phyloP scores from a whole-genome alignment of 2,329 filamentous ascomycete species.

The Lachnellula subtilissima region DNA sequence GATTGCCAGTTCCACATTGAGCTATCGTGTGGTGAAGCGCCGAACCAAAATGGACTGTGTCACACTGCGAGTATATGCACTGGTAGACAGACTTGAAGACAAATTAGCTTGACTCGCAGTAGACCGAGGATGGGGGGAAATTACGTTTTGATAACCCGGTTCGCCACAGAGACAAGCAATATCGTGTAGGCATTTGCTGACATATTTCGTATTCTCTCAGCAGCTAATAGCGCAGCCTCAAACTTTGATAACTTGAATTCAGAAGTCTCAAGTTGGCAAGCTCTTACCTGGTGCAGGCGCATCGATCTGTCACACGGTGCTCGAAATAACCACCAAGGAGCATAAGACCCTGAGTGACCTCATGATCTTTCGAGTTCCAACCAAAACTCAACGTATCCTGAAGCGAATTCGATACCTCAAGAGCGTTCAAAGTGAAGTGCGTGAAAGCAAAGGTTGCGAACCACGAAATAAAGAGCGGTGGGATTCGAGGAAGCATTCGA shows the following conservation, averaged over 20 bases:
- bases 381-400: neutral
- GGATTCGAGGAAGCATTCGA: neutral
- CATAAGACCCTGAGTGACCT: conserved; percentile 7
- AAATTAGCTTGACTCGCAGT: neutral
- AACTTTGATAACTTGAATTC: neutral
- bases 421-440: neutral
- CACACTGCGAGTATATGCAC: conserved; percentile 35
- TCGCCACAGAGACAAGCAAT: conserved; percentile 31
- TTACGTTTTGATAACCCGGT: conserved; percentile 30
- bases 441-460: neutral
- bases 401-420: neutral
- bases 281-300: conserved; percentile 15
- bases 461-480: neutral
- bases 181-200: conserved; percentile 30
- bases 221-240: conserved; percentile 31
- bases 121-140: neutral
- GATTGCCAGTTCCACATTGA: conserved; percentile 24
- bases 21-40: conserved; percentile 32
- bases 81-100: conserved; percentile 31
- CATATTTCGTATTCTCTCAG: conserved; percentile 35
- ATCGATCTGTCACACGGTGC: conserved; percentile 11
- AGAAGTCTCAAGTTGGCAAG: neutral
- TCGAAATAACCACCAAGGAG: conserved; percentile 10
- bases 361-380: neutral
- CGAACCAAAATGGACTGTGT: conserved; percentile 30